Base-by-base conservation (phyloP, 805 yeast genomes). In the Danielia oregonensis region DNA sequence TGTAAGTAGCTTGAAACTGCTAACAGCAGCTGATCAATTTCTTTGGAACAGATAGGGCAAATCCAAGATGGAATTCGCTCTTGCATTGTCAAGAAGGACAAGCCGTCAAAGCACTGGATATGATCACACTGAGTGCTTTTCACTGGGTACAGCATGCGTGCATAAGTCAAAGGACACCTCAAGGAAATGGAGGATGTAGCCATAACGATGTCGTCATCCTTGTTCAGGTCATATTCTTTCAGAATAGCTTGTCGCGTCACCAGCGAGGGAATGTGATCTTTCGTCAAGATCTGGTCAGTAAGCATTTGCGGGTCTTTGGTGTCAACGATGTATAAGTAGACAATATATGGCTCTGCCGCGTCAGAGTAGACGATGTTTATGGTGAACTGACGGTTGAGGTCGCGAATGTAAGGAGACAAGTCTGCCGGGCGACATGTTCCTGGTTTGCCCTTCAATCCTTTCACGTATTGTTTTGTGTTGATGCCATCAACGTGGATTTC, bases 381-480 rank as follows among this genome's bases (percentile, higher is more conserved):
- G 6, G 53, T 49, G 49, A 43, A 7, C 59, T 60, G 12, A 55
- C 42, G 51, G 44, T 16, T 54, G 40, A n/a, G 74, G 30, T 29
- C 25, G 6, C 33, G 36, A 5, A 59, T 13, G 26, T 64, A 62
- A 2, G 67, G 66, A 0, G 95, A 83, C 26, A 91, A 46, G 54
- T 89, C 84, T 0, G 86, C 88, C 0, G 97, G 96, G 40, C 76
- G 73, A 1, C 88, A 82, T 0, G 96, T 80, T 0, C 95, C 96
- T 0, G 74, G 73, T 39, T 72, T 75, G 30, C 82, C 82, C 51
- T 86, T 86, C 19, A 88, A 61, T 1, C 97, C 97, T 36, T 79
- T 75, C 30, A 52, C 51, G 32, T 40, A 46, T 35, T 48, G 50
- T 12, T 46, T 37, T 2, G 79, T 74, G 39, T 76, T 76, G 2